These are phyloP conservation scores for Podospora appendiculata DNA, from an alignment of 495 filamentous ascomycete genomes.

Conservation along the genomic window DNA sequence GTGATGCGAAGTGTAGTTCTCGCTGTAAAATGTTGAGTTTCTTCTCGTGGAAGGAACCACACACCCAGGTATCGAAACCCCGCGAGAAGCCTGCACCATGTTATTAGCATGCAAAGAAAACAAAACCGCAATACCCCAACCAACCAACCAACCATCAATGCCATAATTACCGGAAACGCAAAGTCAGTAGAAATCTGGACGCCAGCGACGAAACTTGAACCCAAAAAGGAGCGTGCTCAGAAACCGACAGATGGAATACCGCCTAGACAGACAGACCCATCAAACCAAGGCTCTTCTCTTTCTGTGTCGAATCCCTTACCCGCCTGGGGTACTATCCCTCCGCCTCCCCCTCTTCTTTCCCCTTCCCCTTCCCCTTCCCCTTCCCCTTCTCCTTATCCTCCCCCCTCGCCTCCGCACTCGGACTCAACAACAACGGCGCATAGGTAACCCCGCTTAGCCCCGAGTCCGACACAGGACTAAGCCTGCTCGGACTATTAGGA, in stretches of 20 bases:
- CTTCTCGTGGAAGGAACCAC: not conserved
- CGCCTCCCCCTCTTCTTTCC: not conserved
- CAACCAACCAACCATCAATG: not conserved
- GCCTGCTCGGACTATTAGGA: conserved; percentile 19
- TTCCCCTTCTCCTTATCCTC: not conserved
- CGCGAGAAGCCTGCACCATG: too few species aligned
- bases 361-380: not conserved
- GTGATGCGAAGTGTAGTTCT: conserved; percentile 5
- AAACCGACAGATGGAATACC: not conserved
- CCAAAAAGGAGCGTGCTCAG: not conserved
- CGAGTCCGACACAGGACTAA: conserved; percentile 17
- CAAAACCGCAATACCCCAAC: not conserved
- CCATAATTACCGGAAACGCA: too few species aligned
- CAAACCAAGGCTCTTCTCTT: too few species aligned
- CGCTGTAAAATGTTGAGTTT: not conserved
- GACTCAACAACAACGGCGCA: not conserved
- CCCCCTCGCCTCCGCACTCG: not conserved
- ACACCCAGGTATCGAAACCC: not conserved
- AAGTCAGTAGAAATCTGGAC: too few species aligned
- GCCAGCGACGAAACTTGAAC: too few species aligned
- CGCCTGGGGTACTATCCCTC: not conserved
- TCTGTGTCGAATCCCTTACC: not conserved
- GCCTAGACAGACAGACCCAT: not conserved
- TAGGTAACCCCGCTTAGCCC: not conserved
- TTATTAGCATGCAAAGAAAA: not conserved